Evolutionary conservation across 169 alveolate genomes (phyloP).

Genomic region (Cryptosporidium sp.): DNA sequence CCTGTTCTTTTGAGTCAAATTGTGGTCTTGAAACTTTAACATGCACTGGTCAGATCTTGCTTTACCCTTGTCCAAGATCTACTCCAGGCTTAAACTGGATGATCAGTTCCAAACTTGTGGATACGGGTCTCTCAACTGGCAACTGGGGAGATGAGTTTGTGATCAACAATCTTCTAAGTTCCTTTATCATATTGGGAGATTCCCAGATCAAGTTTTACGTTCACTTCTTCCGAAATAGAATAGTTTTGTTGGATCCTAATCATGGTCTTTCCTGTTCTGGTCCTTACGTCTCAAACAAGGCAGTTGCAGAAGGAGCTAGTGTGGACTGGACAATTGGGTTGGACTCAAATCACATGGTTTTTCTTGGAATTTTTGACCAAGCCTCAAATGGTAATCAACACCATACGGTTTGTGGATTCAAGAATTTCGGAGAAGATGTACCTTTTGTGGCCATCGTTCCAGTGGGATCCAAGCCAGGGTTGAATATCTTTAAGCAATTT

Average conservation of each 20-base stretch:
- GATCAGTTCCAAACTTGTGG: constrained; percentile 7
- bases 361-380: constrained; percentile 31
- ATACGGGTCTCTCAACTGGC: constrained; percentile 14
- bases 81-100: constrained; percentile 50
- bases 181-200: not conserved
- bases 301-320: not conserved
- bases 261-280: constrained; percentile 35
- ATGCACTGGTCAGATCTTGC: constrained; percentile 31
- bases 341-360: constrained; percentile 50
- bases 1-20: constrained; percentile 52
- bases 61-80: constrained; percentile 48
- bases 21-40: constrained; percentile 28
- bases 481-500: constrained; percentile 30
- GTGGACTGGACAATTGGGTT: constrained; percentile 53
- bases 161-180: not conserved
- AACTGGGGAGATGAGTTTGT: not conserved
- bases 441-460: constrained; percentile 23
- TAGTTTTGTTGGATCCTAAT: constrained; percentile 23
- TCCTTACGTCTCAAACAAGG: constrained; percentile 32
- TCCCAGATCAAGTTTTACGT: not conserved
- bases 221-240: constrained; percentile 40
- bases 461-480: constrained; percentile 7
- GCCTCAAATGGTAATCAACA: not conserved
- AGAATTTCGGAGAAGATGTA: not conserved
- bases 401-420: constrained; percentile 49